phyloP scores from a whole-genome alignment of 1,139 yeast genomes.

The Blastobotrys apis region DNA sequence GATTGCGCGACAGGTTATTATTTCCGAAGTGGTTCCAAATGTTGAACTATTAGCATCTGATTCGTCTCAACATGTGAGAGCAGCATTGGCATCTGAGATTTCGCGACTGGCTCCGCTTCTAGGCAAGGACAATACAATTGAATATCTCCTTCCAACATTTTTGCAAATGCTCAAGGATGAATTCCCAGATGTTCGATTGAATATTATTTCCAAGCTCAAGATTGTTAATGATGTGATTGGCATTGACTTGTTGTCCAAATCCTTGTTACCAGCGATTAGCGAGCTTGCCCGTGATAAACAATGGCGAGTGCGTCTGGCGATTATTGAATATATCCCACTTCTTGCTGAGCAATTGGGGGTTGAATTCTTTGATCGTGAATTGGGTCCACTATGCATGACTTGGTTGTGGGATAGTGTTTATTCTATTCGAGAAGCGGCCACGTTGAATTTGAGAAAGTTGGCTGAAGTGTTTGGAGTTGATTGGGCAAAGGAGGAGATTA shows the following conservation, averaged over 20 bases:
- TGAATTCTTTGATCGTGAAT: slow-evolving; percentile 85
- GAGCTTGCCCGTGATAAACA: slow-evolving; percentile 94
- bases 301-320: slow-evolving; percentile 97
- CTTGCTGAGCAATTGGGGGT: slow-evolving; percentile 95
- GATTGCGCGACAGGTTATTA: slow-evolving; percentile 45
- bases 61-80: slow-evolving; percentile 88
- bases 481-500: slow-evolving; percentile 87
- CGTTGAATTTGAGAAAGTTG: slow-evolving; percentile 70
- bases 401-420: slow-evolving; percentile 99
- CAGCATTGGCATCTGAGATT: slow-evolving; percentile 84
- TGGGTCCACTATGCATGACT: slow-evolving; percentile 85
- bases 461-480: slow-evolving; percentile 85
- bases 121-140: slow-evolving; percentile 80
- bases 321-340: slow-evolving; percentile 92
- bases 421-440: slow-evolving; percentile 96
- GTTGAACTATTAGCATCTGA: slow-evolving; percentile 84
- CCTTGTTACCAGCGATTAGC: slow-evolving; percentile 89
- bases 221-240: slow-evolving; percentile 94
- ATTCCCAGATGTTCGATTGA: slow-evolving; percentile 91
- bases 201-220: slow-evolving; percentile 87
- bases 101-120: slow-evolving; percentile 83
- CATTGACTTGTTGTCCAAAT: slow-evolving; percentile 77
- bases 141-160: slow-evolving; percentile 79
- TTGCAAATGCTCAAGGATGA: slow-evolving; percentile 94
- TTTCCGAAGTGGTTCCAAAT: slow-evolving; percentile 73